These are phyloP conservation scores for Penicillium italicum DNA, from an alignment of 2,329 filamentous ascomycete genomes.

Conservation along the genomic window DNA sequence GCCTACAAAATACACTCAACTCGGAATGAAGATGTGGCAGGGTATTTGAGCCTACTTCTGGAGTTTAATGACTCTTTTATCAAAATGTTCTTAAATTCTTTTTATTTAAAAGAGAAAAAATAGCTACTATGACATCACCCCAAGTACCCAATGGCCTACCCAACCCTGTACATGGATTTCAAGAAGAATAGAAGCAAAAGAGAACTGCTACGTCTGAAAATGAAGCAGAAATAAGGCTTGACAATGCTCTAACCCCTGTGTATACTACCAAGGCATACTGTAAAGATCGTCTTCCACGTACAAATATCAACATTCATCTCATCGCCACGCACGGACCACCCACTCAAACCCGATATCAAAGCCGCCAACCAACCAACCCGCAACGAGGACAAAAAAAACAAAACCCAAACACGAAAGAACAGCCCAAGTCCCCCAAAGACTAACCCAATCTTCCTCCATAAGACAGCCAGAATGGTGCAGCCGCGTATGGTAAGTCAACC, in stretches of 20 bases:
- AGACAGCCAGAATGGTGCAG: slow-evolving; percentile 48
- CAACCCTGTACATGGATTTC: background rate
- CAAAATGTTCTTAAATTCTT: too few species aligned
- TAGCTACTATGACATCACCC: slow-evolving; percentile 27
- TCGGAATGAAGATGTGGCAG: background rate
- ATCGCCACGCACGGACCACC: slow-evolving; percentile 25
- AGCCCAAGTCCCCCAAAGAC: background rate
- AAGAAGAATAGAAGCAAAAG: background rate
- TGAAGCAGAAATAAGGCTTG: too few species aligned
- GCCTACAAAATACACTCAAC: background rate
- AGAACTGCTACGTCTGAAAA: background rate
- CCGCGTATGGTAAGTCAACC: slow-evolving; percentile 55
- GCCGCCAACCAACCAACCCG: slow-evolving; percentile 6
- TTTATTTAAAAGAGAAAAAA: background rate
- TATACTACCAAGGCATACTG: background rate
- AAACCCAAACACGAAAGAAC: background rate
- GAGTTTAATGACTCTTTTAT: background rate
- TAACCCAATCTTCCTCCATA: background rate
- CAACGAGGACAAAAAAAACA: slow-evolving; percentile 2
- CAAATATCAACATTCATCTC: background rate
- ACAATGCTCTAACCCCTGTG: too few species aligned
- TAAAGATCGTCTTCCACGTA: background rate
- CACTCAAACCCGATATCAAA: slow-evolving; percentile 18
- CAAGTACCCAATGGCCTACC: background rate
- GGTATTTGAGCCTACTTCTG: background rate